Evolutionary conservation across 495 filamentous ascomycete species (phyloP).

Genomic region (Cenococcum geophilum): DNA sequence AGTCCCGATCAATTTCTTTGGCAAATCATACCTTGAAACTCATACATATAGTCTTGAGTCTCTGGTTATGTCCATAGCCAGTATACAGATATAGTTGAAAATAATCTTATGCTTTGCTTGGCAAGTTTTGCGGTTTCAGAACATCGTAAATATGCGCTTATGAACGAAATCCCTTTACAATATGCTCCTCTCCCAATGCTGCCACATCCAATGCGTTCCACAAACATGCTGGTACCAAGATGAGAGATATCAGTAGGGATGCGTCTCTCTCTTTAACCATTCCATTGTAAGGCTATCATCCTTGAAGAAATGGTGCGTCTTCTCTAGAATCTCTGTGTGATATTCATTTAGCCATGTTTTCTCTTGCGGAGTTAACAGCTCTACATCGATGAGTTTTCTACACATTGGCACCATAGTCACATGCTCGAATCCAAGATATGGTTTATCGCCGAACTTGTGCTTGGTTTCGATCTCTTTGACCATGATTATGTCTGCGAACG

Average conservation of each 20-base stretch:
- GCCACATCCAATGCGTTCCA: neutral
- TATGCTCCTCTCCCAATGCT: neutral
- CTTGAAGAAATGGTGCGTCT: conserved; percentile 77
- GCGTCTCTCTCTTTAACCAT: conserved; percentile 86
- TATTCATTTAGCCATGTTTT: conserved; percentile 83
- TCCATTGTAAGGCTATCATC: conserved; percentile 57
- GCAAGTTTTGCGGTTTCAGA: no score
- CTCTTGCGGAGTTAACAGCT: conserved; percentile 67
- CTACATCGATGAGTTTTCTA: conserved; percentile 75
- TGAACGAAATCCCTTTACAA: no score
- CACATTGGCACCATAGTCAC: conserved; percentile 97
- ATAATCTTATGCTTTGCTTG: no score
- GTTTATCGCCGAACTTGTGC: conserved; percentile 84
- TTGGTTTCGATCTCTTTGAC: conserved; percentile 79
- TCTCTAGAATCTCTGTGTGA: conserved; percentile 72
- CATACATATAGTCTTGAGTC: no score
- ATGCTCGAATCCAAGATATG: conserved; percentile 91
- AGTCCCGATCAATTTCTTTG: no score
- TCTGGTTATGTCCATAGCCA: no score
- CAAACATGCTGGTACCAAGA: neutral
- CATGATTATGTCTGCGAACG: conserved; percentile 59
- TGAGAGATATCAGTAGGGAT: conserved; percentile 34
- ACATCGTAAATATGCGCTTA: no score
- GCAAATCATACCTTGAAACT: no score
- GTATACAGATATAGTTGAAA: no score